phyloP scores from a whole-genome alignment of 2,329 filamentous ascomycete species.

The Metarhizium guizhouense region DNA sequence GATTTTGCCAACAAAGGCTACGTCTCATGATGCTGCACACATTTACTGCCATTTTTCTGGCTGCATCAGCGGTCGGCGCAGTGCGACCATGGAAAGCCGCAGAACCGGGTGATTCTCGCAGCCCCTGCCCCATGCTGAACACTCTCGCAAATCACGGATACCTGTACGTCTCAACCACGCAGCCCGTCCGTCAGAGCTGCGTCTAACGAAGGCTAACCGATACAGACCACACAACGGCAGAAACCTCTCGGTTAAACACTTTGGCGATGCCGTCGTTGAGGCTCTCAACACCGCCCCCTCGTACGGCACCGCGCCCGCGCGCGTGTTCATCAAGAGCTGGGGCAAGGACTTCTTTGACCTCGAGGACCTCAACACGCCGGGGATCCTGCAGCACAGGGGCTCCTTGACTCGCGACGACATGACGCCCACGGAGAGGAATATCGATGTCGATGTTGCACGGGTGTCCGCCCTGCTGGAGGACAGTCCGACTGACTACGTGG shows the following conservation, averaged over 20 bases:
- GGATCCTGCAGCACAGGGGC: constrained; percentile 10
- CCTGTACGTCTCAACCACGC: constrained; percentile 4
- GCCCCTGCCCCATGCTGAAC: constrained; percentile 16
- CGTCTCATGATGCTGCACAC: neutral
- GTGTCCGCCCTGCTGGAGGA: constrained; percentile 7
- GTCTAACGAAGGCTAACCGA: neutral
- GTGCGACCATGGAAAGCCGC: constrained; percentile 7
- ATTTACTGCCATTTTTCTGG: neutral
- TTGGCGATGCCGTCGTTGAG: constrained; percentile 11
- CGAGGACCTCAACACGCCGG: constrained; percentile 8
- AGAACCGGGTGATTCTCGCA: constrained; percentile 8
- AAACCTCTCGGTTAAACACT: constrained; percentile 10
- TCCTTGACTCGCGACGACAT: constrained; percentile 9
- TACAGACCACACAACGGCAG: constrained; percentile 11
- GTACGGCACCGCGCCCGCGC: constrained; percentile 3
- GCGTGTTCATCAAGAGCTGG: constrained; percentile 5
- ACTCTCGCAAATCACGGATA: constrained; percentile 16
- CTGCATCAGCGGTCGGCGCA: neutral
- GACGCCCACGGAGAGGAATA: constrained; percentile 1
- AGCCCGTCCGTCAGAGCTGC: neutral
- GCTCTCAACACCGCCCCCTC: constrained; percentile 10
- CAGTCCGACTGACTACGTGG: constrained; percentile 5
- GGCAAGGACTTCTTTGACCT: constrained; percentile 6
- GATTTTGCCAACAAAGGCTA: neutral
- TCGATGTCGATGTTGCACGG: neutral